A percentile compares a stretch with the other conserved stretches of the same genome.
Conservation (phyloP, 306 rosid genomes). For the Pterocarpus santalinus region DNA sequence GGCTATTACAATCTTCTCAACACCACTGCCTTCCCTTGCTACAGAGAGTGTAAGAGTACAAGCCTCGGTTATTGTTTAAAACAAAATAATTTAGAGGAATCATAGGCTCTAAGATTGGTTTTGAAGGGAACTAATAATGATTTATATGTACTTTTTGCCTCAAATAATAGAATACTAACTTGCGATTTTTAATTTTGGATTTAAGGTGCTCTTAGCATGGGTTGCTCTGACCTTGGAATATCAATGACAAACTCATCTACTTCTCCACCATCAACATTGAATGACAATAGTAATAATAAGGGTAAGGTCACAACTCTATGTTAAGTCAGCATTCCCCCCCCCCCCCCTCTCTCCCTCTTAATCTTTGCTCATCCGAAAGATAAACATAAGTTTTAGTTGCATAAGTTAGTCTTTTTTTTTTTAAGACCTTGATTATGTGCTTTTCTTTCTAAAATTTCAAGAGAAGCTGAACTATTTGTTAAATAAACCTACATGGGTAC, state of each 20-base stretch:
- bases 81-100: not conserved
- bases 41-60: conserved; percentile 70
- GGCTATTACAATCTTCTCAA: conserved; percentile 82
- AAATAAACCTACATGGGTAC: not conserved
- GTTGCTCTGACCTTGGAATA: conserved; percentile 77
- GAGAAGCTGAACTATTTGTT: not conserved
- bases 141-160: not conserved
- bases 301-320: conserved; percentile 46
- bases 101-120: conserved; percentile 13
- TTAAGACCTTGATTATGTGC: not conserved
- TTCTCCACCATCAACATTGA: conserved; percentile 54
- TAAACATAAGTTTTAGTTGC: conserved; percentile 12
- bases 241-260: conserved; percentile 52
- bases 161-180: not conserved
- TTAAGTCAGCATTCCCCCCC: not conserved
- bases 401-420: not conserved
- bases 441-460: not conserved
- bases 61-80: not conserved
- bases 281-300: conserved; percentile 46
- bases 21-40: conserved; percentile 72
- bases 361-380: not conserved
- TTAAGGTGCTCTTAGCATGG: conserved; percentile 76
- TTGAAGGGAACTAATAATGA: not conserved
- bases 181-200: conserved; percentile 44
- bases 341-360: not conserved